These are phyloP conservation scores for Wickerhamomyces queroliae DNA, from an alignment of 805 yeast species.

Conservation along the genomic window DNA sequence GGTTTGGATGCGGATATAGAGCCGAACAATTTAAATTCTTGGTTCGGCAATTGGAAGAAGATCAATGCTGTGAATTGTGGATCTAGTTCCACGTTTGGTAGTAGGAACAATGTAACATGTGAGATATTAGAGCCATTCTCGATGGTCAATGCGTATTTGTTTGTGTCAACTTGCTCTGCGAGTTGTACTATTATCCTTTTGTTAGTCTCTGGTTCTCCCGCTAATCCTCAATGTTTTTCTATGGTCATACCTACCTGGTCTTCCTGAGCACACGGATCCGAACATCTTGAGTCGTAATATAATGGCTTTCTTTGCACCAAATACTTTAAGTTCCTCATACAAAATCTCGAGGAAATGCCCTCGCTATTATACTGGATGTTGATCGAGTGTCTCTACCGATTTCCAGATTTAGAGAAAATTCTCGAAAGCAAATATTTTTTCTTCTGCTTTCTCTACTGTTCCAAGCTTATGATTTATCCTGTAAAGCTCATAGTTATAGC, in stretches of 20 bases:
- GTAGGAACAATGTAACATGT: slow-evolving; percentile 76
- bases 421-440: too few species aligned
- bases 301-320: background rate
- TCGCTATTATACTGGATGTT: too few species aligned
- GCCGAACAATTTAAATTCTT: slow-evolving; percentile 61
- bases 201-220: background rate
- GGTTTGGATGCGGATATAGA: slow-evolving; percentile 64
- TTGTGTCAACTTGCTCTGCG: slow-evolving; percentile 62
- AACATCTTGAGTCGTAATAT: slow-evolving; percentile 38
- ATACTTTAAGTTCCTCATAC: background rate
- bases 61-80: slow-evolving; percentile 74
- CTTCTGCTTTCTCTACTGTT: too few species aligned
- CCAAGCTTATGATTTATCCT: too few species aligned
- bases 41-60: slow-evolving; percentile 65
- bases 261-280: slow-evolving; percentile 72
- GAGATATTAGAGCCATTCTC: slow-evolving; percentile 61
- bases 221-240: background rate
- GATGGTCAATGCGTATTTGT: slow-evolving; percentile 60
- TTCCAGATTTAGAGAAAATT: too few species aligned
- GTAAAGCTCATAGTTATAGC: too few species aligned
- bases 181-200: slow-evolving; percentile 23
- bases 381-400: too few species aligned
- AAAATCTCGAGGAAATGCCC: too few species aligned
- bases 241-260: slow-evolving; percentile 39
- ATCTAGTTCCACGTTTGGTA: slow-evolving; percentile 77